phyloP scores from a whole-genome alignment of 2,329 filamentous ascomycete species.

The Pseudogymnoascus sp. region DNA sequence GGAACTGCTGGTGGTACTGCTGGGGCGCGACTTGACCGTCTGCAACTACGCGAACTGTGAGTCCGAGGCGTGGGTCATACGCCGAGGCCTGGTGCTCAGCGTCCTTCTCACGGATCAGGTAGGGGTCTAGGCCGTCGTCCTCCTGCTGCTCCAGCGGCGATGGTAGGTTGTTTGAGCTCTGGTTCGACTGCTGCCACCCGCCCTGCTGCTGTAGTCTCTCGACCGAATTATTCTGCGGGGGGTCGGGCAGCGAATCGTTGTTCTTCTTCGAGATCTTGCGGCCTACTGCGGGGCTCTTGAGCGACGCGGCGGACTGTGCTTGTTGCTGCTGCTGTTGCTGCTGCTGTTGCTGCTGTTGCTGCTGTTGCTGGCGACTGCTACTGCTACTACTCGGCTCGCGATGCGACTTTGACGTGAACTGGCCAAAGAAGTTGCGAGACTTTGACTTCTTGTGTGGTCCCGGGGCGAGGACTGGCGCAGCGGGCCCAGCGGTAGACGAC shows the following conservation, averaged over 20 bases:
- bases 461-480: not conserved
- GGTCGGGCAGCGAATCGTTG: constrained; percentile 39
- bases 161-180: constrained; percentile 20
- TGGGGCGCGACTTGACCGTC: constrained; percentile 23
- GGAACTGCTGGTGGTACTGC: constrained; percentile 27
- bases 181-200: constrained; percentile 28
- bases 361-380: not conserved
- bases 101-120: constrained; percentile 20
- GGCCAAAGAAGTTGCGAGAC: constrained; percentile 4
- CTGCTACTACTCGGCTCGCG: not conserved
- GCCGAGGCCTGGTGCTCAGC: constrained; percentile 10
- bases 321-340: constrained; percentile 11
- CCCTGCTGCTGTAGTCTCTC: constrained; percentile 31
- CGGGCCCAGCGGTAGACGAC: not conserved
- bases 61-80: constrained; percentile 10
- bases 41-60: constrained; percentile 12
- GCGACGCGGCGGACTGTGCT: constrained; percentile 12
- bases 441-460: not conserved
- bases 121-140: constrained; percentile 22
- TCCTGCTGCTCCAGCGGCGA: constrained; percentile 24
- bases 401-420: not conserved
- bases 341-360: no score
- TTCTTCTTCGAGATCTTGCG: constrained; percentile 50
- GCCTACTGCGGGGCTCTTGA: constrained; percentile 38
- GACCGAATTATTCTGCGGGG: constrained; percentile 29